These are phyloP conservation scores for Pyrenopolyporus hunteri DNA, from an alignment of 495 filamentous ascomycete genomes.

Conservation along the genomic window DNA sequence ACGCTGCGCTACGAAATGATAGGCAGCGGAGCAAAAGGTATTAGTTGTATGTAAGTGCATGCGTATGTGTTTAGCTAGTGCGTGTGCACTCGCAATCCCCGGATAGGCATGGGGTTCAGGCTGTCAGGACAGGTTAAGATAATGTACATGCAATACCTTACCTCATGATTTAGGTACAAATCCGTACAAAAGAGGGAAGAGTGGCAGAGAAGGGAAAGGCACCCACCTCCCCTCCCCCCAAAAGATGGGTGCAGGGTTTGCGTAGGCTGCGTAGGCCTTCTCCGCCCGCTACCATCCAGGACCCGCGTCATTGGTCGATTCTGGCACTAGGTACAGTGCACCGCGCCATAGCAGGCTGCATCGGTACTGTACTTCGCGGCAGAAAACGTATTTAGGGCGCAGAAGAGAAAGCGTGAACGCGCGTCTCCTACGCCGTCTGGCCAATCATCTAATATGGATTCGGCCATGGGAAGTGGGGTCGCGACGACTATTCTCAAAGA, in stretches of 20 bases:
- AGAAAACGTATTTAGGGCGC: slow-evolving; percentile 36
- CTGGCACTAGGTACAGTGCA: slow-evolving; percentile 22
- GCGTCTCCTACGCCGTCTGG: slow-evolving; percentile 19
- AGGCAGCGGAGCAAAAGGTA: not conserved
- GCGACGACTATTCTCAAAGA: slow-evolving; percentile 20
- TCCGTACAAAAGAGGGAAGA: slow-evolving; percentile 10
- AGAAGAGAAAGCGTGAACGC: slow-evolving; percentile 39
- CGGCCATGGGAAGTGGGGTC: slow-evolving; percentile 24
- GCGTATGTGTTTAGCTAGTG: not conserved
- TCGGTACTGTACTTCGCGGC: slow-evolving; percentile 36
- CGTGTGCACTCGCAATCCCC: slow-evolving; percentile 23
- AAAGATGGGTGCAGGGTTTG: slow-evolving; percentile 23
- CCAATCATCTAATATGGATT: slow-evolving; percentile 34
- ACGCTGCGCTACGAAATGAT: no score
- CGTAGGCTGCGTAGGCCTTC: slow-evolving; percentile 38
- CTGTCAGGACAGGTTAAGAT: slow-evolving; percentile 21
- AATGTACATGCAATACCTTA: no score
- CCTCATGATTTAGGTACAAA: slow-evolving; percentile 12
- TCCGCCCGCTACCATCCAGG: slow-evolving; percentile 19
- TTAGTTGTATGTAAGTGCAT: slow-evolving; percentile 12
- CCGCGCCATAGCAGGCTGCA: not conserved
- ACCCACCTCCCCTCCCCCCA: no score
- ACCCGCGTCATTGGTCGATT: slow-evolving; percentile 20
- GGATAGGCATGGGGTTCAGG: slow-evolving; percentile 25
- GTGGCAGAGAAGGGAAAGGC: not conserved